A percentile compares a stretch with the other conserved stretches of the same genome.
Evolutionary conservation across 192 early-diverging fungal genomes (phyloP).

Genomic region (Coemansia sp.): DNA sequence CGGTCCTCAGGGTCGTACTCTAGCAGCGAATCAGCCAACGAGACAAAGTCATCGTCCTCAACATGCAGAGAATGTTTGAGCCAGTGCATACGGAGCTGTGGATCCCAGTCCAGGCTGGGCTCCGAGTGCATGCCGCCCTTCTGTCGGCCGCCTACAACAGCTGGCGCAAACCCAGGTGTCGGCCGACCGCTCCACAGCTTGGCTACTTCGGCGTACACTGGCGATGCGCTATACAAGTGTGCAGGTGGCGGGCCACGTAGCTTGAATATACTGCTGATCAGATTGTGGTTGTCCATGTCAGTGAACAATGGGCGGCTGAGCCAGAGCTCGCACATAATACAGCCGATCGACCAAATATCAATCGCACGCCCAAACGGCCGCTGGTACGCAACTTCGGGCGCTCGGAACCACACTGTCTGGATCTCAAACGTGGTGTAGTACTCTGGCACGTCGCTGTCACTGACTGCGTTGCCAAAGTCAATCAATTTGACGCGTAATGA

Average conservation of each 20-base stretch:
- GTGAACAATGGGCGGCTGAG: constrained; percentile 67
- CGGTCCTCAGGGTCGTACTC: constrained; percentile 86
- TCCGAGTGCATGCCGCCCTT: constrained; percentile 33
- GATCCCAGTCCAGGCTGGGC: constrained; percentile 49
- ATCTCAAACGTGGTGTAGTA: constrained; percentile 69
- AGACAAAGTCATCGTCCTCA: constrained; percentile 52
- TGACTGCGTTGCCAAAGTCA: constrained; percentile 92
- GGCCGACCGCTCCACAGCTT: constrained; percentile 56
- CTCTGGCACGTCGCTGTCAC: constrained; percentile 47
- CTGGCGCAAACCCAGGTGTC: constrained; percentile 39
- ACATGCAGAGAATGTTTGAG: constrained; percentile 51
- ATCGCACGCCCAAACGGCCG: constrained; percentile 63
- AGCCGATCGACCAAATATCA: constrained; percentile 90
- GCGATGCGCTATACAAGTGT: constrained; percentile 63
- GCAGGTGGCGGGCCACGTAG: constrained; percentile 74
- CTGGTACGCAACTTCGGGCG: constrained; percentile 87
- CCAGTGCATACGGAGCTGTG: constrained; percentile 51
- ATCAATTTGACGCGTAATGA: constrained; percentile 83
- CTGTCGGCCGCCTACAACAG: constrained; percentile 24
- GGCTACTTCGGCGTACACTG: constrained; percentile 56
- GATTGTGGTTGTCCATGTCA: constrained; percentile 66
- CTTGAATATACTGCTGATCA: constrained; percentile 61
- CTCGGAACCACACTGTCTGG: constrained; percentile 96
- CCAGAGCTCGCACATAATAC: constrained; percentile 80
- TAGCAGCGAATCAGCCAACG: constrained; percentile 65